A percentile compares a stretch with the other conserved stretches of the same genome.
Conservation (phyloP, 2,329 filamentous ascomycete genomes). For the Pseudocercospora macadamiae region DNA sequence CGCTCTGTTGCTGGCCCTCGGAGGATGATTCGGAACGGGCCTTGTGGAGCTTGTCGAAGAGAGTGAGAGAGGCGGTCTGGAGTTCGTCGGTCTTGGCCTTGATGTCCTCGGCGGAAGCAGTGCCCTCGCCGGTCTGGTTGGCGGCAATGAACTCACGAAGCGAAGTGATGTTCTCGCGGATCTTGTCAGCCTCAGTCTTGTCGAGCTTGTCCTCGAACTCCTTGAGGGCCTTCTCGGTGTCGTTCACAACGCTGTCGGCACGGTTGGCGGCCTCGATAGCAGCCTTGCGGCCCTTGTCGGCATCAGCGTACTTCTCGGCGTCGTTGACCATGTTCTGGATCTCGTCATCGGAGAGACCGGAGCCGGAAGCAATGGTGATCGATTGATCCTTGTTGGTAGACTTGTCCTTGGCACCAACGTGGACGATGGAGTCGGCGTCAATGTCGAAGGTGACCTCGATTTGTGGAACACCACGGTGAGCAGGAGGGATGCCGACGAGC, state of each 20-base stretch:
- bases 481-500: slow-evolving; percentile 93
- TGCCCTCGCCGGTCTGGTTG: slow-evolving; percentile 90
- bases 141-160: slow-evolving; percentile 81
- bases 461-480: slow-evolving; percentile 93
- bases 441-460: slow-evolving; percentile 99
- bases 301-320: slow-evolving; percentile 92
- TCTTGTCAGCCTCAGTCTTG: slow-evolving; percentile 90
- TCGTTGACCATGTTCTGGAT: slow-evolving; percentile 98
- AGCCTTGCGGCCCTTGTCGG: slow-evolving; percentile 94
- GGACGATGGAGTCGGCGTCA: slow-evolving; percentile 95
- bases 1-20: slow-evolving; percentile 53
- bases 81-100: slow-evolving; percentile 99
- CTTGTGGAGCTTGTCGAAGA: slow-evolving; percentile 99
- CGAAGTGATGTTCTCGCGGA: slow-evolving; percentile 94
- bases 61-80: slow-evolving; percentile 90
- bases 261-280: slow-evolving; percentile 97
- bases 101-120: slow-evolving; percentile 84
- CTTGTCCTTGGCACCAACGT: slow-evolving; percentile 98
- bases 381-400: slow-evolving; percentile 99
- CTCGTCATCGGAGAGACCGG: slow-evolving; percentile 90
- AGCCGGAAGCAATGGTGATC: slow-evolving; percentile 97
- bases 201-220: slow-evolving; percentile 95
- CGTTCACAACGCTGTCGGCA: slow-evolving; percentile 92
- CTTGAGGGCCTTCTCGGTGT: slow-evolving; percentile 97
- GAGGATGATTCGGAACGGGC: slow-evolving; percentile 60